Evolutionary conservation across 2,329 filamentous ascomycete genomes (phyloP).

Genomic region (Pseudomassariella vexata): DNA sequence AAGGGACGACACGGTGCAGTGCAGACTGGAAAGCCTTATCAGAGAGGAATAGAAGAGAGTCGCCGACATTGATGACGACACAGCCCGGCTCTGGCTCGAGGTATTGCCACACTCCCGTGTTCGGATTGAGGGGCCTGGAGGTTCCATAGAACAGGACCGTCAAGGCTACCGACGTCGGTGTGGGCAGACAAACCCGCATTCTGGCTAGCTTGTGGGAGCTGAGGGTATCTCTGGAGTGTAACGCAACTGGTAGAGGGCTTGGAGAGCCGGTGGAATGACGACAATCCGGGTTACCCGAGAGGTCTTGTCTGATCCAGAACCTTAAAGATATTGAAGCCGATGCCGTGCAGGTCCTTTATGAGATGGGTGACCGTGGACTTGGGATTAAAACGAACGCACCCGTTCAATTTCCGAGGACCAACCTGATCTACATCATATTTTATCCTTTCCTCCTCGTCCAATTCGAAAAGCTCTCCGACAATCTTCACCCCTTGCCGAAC

Average conservation of each 20-base stretch:
- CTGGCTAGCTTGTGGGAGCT: background rate
- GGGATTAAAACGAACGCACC: background rate
- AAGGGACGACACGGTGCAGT: background rate
- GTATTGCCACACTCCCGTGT: background rate
- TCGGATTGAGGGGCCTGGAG: background rate
- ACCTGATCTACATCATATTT: background rate
- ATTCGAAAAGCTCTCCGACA: no score
- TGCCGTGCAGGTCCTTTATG: background rate
- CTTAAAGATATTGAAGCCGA: background rate
- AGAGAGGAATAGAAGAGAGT: background rate
- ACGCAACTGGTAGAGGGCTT: background rate
- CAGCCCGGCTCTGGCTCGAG: background rate
- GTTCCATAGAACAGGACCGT: background rate
- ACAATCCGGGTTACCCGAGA: background rate
- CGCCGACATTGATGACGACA: constrained; percentile 1
- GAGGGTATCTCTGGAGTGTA: background rate
- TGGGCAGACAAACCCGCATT: background rate
- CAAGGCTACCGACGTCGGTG: background rate
- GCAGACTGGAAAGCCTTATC: background rate
- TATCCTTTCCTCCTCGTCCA: background rate
- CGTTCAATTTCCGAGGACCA: background rate
- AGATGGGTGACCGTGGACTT: background rate
- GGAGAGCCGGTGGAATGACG: background rate
- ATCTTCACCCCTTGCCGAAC: no score
- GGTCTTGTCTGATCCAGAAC: background rate